phyloP scores from a whole-genome alignment of 768 basidiomycete species.

The Aureoboletus auriporus region DNA sequence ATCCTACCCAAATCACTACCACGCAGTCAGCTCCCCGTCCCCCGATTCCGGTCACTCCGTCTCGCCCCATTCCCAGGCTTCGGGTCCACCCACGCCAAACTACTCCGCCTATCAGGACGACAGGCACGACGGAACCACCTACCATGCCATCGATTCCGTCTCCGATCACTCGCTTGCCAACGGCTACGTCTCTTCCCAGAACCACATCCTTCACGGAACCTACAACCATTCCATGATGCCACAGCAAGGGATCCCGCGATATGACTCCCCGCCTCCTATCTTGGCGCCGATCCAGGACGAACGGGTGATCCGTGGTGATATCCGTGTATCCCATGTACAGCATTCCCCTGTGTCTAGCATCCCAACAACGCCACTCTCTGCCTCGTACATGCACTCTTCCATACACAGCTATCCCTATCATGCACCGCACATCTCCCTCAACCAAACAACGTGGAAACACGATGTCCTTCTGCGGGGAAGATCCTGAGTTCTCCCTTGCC shows the following conservation, averaged over 20 bases:
- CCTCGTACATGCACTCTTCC: slow-evolving; percentile 40
- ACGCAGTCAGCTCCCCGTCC: slow-evolving; percentile 40
- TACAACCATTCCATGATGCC: slow-evolving; percentile 20
- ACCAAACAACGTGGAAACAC: slow-evolving; percentile 44
- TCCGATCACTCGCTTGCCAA: slow-evolving; percentile 28
- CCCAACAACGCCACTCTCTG: slow-evolving; percentile 27
- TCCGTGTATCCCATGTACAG: slow-evolving; percentile 28
- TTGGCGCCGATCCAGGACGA: slow-evolving; percentile 53
- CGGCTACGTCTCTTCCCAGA: slow-evolving; percentile 31
- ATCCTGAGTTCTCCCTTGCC: slow-evolving; percentile 13
- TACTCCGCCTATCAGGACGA: slow-evolving; percentile 49
- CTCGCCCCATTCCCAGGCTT: slow-evolving; percentile 31
- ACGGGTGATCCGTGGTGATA: slow-evolving; percentile 29
- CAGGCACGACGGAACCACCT: slow-evolving; percentile 34
- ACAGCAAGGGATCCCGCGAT: slow-evolving; percentile 30
- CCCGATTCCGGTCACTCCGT: slow-evolving; percentile 51
- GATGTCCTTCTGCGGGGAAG: slow-evolving; percentile 38
- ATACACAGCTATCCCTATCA: slow-evolving; percentile 41
- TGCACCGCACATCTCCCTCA: slow-evolving; percentile 32
- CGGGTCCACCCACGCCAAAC: slow-evolving; percentile 30
- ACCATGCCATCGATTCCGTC: slow-evolving; percentile 33
- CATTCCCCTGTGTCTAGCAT: slow-evolving; percentile 31
- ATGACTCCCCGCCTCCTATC: slow-evolving; percentile 51
- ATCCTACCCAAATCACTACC: slow-evolving; percentile 37
- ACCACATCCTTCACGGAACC: slow-evolving; percentile 23